Evolutionary conservation across 768 basidiomycete species (phyloP), one percentile per base, ranked within the genome.

Genomic region (Russula sp.): DNA sequence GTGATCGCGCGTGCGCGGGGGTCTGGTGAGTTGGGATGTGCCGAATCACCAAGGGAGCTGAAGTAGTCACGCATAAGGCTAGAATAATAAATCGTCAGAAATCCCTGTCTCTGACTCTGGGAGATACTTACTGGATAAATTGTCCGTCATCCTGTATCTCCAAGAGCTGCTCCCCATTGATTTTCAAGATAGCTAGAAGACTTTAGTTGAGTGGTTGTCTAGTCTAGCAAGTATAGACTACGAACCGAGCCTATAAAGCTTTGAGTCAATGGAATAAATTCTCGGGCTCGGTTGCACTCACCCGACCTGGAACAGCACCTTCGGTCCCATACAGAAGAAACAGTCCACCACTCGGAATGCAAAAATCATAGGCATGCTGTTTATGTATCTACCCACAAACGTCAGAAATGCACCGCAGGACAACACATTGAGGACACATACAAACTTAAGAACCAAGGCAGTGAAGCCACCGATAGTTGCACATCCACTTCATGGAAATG

Each of bases 281-380:
- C 11, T 62, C 10, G n/a, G 1, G 34, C 38, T 48, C 57, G 49
- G 26, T 8, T 18, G 22, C 44, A 77, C 89, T 75, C 73, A 94
- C 92, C 94, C 96, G 59, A 99, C 92, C 84, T 99, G 97, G 79
- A 99, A 99, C 48, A 99, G 78, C 1, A 99, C 97, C 71, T 96
- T 98, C 0, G 95, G 93, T 0, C 97, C 97, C 96, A 99, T 98
- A 69, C 94, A 94, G 77, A 98, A 89, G 79, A 98, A 95, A 73
- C 95, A 98, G 73, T 98, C 95, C 2, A 95, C 93, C 72, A 97
- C 92, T 36, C 97, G 86, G 80, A 97, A 99, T 0, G 96, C 96
- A 71, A 98, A 99, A 48, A 99, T 87, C 84, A 98, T 89, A 1
- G 94, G 92, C 92, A 94, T 93, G 72, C 89, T 92, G 75, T 94